These are phyloP conservation scores for Podospora pseudoanserina DNA, from an alignment of 495 filamentous ascomycete species.

Conservation along the genomic window DNA sequence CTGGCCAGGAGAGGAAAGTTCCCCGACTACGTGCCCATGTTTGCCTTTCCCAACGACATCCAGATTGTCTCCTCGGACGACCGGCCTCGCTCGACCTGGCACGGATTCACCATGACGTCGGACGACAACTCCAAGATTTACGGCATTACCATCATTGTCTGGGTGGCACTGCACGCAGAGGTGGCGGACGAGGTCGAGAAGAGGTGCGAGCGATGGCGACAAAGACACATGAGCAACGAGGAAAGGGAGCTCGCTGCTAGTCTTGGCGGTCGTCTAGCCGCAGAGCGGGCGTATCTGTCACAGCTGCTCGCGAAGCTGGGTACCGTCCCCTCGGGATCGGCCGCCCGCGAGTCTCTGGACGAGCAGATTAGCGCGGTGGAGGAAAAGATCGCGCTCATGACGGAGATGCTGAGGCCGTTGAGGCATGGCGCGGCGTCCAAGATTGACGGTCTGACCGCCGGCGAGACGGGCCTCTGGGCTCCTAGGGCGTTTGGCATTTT, in stretches of 20 bases:
- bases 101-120: conserved; percentile 97
- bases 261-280: conserved; percentile 83
- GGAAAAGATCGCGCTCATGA: conserved; percentile 96
- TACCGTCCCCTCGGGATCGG: conserved; percentile 71
- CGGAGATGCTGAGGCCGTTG: conserved; percentile 87
- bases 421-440: conserved; percentile 92
- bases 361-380: conserved; percentile 94
- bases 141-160: conserved; percentile 86
- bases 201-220: conserved; percentile 89
- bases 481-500: conserved; percentile 91
- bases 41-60: conserved; percentile 97
- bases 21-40: conserved; percentile 98
- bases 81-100: conserved; percentile 89
- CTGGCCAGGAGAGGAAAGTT: conserved; percentile 77
- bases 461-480: conserved; percentile 95
- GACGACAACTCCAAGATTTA: conserved; percentile 88
- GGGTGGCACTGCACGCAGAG: conserved; percentile 78
- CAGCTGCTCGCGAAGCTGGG: conserved; percentile 80
- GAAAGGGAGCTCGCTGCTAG: conserved; percentile 92
- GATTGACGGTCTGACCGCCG: conserved; percentile 93
- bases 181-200: conserved; percentile 87
- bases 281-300: conserved; percentile 84
- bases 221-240: conserved; percentile 92
- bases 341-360: conserved; percentile 76
- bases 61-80: conserved; percentile 95